Evolutionary conservation across 2,329 filamentous ascomycete species (phyloP), one percentile per base, ranked within the genome.

Genomic region (Colletotrichum tropicicola): DNA sequence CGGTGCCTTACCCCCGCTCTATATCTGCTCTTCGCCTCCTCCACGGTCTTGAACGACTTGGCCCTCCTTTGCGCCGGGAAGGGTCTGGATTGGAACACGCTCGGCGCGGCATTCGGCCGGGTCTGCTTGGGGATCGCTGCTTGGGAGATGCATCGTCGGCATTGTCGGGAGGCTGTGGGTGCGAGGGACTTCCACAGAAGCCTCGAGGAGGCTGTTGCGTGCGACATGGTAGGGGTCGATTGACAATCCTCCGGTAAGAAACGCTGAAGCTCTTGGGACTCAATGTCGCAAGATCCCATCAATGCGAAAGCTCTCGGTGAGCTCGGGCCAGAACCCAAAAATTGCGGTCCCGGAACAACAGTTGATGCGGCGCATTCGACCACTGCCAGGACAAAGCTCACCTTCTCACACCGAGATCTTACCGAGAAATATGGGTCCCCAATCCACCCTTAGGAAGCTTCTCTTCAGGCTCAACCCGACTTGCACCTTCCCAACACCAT

Each of bases 21-120:
- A 69, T 88, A 83, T 68, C 85, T 79, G 74, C 84, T 87, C 78
- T 85, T 86, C 48, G 85, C 84, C 77, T 89, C 82, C 71, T 88
- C 86, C 23, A 88, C 82, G 8, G 86, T 87, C 76, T 85, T 87
- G 71, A 73, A 79, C 53, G 78, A 80, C 66, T 80, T 80, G 21
- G 76, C 77, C 59, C 79, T 78, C 69, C 75, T 75, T 71, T 80
- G 79, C 53, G 71, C 71, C 32, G 78, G 72, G 3, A 75, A 73
- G 67, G 76, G 76, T 70, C 74, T 72, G 44, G 73, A 71, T 67
- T 76, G 77, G 32, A 75, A 48, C 44, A 74, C 64, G 7, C 68
- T 66, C 66, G 73, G 71, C 37, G 72, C 73, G 56, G 77, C 70
- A 28, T 73, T 74, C 49, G 78, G 73, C 59, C 77, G 77, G 45